Conservation (phyloP, 2,329 filamentous ascomycete species). For the Pseudocercospora fuligena region DNA sequence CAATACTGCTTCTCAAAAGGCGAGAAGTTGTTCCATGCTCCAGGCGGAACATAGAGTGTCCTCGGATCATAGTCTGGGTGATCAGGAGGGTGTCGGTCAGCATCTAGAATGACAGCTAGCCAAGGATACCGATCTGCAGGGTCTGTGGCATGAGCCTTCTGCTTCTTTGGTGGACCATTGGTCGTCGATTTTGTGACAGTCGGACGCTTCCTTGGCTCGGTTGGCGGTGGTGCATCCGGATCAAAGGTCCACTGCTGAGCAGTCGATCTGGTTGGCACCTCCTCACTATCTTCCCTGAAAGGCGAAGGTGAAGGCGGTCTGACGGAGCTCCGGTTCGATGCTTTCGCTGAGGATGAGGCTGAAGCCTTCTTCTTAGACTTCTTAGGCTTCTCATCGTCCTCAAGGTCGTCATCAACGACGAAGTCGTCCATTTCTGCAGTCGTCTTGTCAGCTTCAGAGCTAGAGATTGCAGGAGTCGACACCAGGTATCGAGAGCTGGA, state of each 20-base stretch:
- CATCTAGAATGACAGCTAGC: constrained; percentile 84
- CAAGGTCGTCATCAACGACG: constrained; percentile 83
- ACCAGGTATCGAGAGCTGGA: constrained; percentile 17
- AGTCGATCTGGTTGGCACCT: constrained; percentile 66
- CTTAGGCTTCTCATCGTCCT: constrained; percentile 66
- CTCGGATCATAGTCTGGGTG: constrained; percentile 90
- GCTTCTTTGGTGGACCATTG: constrained; percentile 43
- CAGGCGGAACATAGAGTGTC: constrained; percentile 85
- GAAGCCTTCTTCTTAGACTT: constrained; percentile 61
- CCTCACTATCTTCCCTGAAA: constrained; percentile 52
- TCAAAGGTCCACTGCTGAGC: constrained; percentile 82
- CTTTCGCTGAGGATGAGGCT: constrained; percentile 57
- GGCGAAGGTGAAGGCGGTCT: constrained; percentile 55
- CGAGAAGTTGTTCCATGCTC: constrained; percentile 81
- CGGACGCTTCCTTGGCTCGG: constrained; percentile 51
- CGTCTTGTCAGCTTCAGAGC: constrained; percentile 24
- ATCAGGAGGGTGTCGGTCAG: constrained; percentile 75
- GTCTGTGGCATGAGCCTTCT: constrained; percentile 78
- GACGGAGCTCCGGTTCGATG: constrained; percentile 30
- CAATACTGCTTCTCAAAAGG: constrained; percentile 98
- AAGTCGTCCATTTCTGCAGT: constrained; percentile 78
- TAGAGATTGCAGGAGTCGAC: neutral
- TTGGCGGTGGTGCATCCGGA: constrained; percentile 60
- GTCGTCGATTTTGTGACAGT: constrained; percentile 40
- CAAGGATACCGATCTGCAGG: constrained; percentile 87